Evolutionary conservation across 1,139 yeast species (phyloP), one percentile per base, ranked within the genome.

Genomic region (Suhomyces maxii): DNA sequence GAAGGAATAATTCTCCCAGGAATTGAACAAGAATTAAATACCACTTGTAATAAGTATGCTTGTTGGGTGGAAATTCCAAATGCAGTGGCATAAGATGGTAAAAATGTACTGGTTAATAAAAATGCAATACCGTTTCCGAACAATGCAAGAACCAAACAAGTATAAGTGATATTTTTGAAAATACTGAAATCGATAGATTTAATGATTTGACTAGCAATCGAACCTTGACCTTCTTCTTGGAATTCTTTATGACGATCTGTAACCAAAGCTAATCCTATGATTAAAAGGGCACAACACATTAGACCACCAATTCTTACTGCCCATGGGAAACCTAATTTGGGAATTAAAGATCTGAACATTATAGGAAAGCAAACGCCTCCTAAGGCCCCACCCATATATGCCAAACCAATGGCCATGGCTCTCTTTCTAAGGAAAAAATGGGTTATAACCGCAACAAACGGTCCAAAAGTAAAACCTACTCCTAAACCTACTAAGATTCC

Each of bases 81-180:
- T 3, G 64, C 60, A 26, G 64, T 59, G 3, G 71, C 68, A 48
- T 65, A 68, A 1, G 68, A 58, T 2, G 69, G 64, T 36, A 65
- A 51, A 45, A 61, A 64, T 11, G 67, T 64, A 37, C 58, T 40
- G 1, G 68, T 51, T 10, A 65, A 53, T 38, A 63, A 53, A 47
- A 63, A 64, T 8, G 64, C 62, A 44, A 67, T 59, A 9, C 71
- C 70, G 53, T 65, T 67, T n/a, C 68, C 69, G 13, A 68, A 52
- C 42, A 67, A 54, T 13, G 68, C 63, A 18, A 62, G 35, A 6
- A 66, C 71, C 38, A 68, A 51, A 41, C 61, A 58, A 1, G 63
- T 47, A 46, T 62, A 68, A 30, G 63, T 55, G 45, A 42, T 54
- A 44, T 64, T 63, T 48, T 57, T 60, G 47, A 65, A 64, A 10